Base-by-base conservation (phyloP, 306 rosid genomes). In the Crataegus laevigata region DNA sequence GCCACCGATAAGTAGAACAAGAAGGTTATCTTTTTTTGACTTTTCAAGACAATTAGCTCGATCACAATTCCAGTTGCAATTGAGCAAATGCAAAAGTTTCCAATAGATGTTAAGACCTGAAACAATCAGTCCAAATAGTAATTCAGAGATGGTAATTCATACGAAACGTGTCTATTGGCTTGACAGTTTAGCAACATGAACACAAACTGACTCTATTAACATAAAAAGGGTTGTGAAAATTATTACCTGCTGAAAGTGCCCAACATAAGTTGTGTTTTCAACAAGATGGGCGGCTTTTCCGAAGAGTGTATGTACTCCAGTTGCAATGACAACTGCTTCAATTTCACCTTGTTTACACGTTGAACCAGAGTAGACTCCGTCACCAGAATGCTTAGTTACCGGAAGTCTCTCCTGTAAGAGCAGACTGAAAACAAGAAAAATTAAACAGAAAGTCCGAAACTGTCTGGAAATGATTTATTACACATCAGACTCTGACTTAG, bases 241-340 rank as follows among this genome's bases (percentile, higher is more conserved):
- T 43, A 43, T 4, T 43, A 73, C 77, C 77, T 73, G 65, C 69
- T 73, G 77, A 28, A 73, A 73, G 69, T 73, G 77, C 43, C 77
- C 77, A 26, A 73, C 69, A 60, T 73, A 69, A 26, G 58, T 61
- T 43, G 77, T 73, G 68, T 21, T 60, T 42, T 73, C 77, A 42
- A 60, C 77, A 58, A 73, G 77, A 73, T 73, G 77, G 64, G 77
- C 69, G 6, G 77, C 77, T 60, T 73, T 73, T 26, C 77, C 77
- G 15, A 73, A 73, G 29, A 73, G 42, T 19, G 77, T 60, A 60
- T 73, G 77, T 28, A 42, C 69, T 26, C 77, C 69, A 7, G 77
- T 73, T 26, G 77, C 77, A 26, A 60, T 73, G 14, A 73, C 77
- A 26, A 73, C 68, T 21, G 77, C 77, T 73, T 73, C 77, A 6